These are phyloP conservation scores for Euryodendron excelsum DNA, from an alignment of 148 eudicot species.

Conservation along the genomic window DNA sequence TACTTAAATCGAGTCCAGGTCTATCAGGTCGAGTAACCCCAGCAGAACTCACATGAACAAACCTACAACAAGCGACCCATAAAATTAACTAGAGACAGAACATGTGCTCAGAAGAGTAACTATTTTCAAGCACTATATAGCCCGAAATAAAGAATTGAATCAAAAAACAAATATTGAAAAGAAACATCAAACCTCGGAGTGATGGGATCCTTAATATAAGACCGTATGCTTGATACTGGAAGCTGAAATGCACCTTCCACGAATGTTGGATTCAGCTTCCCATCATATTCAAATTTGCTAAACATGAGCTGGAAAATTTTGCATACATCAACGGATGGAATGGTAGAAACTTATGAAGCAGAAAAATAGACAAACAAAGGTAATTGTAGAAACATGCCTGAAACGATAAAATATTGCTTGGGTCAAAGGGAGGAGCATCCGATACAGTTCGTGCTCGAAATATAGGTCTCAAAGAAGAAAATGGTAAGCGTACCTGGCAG, in stretches of 20 bases:
- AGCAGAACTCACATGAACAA: constrained; percentile 95
- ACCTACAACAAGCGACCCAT: constrained; percentile 37
- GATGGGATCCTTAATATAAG: constrained; percentile 79
- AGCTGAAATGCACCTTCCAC: constrained; percentile 91
- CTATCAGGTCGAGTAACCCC: constrained; percentile 95
- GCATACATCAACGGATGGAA: neutral
- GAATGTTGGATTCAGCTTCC: constrained; percentile 88
- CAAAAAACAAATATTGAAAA: neutral
- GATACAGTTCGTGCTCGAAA: constrained; percentile 80
- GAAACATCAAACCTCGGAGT: constrained; percentile 60
- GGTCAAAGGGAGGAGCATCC: constrained; percentile 81
- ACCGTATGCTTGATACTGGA: constrained; percentile 73
- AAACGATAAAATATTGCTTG: constrained; percentile 64
- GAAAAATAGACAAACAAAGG: neutral
- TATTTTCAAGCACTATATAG: neutral
- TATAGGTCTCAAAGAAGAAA: constrained; percentile 74
- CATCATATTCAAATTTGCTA: constrained; percentile 97
- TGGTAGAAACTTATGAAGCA: neutral
- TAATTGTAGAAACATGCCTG: constrained; percentile 49
- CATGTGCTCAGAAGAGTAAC: neutral
- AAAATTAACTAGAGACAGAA: neutral
- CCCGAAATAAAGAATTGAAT: neutral
- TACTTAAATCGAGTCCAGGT: constrained; percentile 94
- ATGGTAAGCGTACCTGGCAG: constrained; percentile 67
- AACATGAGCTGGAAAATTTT: constrained; percentile 76